phyloP scores from a whole-genome alignment of 306 rosid genomes.

The Astragalus membranaceus region DNA sequence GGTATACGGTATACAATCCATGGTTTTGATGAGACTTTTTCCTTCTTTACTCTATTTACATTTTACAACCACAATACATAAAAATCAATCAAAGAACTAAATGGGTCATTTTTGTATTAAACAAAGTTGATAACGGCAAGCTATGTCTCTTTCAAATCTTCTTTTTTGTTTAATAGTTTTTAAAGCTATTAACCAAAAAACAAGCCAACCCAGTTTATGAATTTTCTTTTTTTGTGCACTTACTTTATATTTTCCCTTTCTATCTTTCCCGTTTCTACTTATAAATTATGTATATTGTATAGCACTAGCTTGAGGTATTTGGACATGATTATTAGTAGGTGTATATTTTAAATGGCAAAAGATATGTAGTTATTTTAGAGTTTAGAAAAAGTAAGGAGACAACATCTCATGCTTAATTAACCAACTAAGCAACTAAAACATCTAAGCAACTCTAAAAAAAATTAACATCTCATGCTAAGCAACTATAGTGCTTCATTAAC shows the following conservation, averaged over 20 bases:
- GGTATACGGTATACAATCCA: background rate
- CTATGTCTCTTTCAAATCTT: background rate
- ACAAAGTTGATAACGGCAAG: slow-evolving; percentile 18
- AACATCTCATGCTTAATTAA: no score
- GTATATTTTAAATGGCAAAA: no score
- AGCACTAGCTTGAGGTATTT: no score
- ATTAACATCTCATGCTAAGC: no score
- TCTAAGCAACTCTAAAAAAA: no score
- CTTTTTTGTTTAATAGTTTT: background rate
- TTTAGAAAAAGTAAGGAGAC: no score
- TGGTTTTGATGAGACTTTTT: background rate
- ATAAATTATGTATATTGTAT: no score
- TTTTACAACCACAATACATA: slow-evolving; percentile 1
- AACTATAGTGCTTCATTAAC: no score
- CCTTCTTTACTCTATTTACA: background rate
- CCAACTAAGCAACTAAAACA: no score
- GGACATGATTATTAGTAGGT: no score
- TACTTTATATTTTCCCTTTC: background rate
- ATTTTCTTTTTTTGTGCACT: background rate
- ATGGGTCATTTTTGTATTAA: background rate
- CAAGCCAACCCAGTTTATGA: background rate
- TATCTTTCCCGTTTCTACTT: background rate
- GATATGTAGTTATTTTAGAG: no score
- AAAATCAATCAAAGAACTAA: background rate
- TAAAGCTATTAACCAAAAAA: no score